These are phyloP conservation scores for Licmophora abbreviata DNA, from an alignment of 108 stramenopile species.

Conservation along the genomic window DNA sequence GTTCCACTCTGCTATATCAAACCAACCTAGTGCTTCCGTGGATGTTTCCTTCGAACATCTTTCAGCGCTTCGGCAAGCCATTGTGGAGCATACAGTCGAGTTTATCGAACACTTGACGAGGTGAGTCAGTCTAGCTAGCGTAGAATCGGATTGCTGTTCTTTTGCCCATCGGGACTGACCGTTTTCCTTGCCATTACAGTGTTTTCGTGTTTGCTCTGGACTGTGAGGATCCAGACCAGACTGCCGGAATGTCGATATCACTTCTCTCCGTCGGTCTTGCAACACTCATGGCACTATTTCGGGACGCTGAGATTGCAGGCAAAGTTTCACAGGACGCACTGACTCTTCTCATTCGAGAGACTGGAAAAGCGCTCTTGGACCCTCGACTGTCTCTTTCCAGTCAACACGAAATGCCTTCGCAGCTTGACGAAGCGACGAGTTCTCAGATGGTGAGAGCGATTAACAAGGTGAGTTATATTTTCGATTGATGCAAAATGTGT, in stretches of 20 bases:
- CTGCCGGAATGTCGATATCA: slow-evolving; percentile 44
- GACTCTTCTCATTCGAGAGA: slow-evolving; percentile 35
- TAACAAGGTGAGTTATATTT: slow-evolving; percentile 47
- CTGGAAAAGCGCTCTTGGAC: slow-evolving; percentile 58
- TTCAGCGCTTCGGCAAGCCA: slow-evolving; percentile 15
- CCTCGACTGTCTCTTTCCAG: slow-evolving; percentile 32
- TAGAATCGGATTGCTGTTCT: not conserved
- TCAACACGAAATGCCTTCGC: slow-evolving; percentile 5
- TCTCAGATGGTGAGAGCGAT: slow-evolving; percentile 57
- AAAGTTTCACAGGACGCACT: slow-evolving; percentile 39
- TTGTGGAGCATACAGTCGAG: slow-evolving; percentile 15
- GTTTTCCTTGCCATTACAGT: not conserved
- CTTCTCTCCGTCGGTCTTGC: slow-evolving; percentile 56
- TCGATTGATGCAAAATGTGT: slow-evolving; percentile 5
- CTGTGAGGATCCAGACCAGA: slow-evolving; percentile 11
- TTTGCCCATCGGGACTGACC: slow-evolving; percentile 1
- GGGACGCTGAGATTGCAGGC: slow-evolving; percentile 25
- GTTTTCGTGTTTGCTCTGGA: slow-evolving; percentile 47
- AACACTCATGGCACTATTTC: slow-evolving; percentile 46
- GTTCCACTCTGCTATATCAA: slow-evolving; percentile 36
- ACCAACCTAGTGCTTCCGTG: slow-evolving; percentile 16
- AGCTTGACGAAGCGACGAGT: slow-evolving; percentile 37
- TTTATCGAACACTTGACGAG: slow-evolving; percentile 22
- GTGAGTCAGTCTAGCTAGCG: slow-evolving; percentile 29
- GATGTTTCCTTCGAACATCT: slow-evolving; percentile 4